Evolutionary conservation across 2,329 filamentous ascomycete species (phyloP).

Genomic region (Epichloe uncinata): DNA sequence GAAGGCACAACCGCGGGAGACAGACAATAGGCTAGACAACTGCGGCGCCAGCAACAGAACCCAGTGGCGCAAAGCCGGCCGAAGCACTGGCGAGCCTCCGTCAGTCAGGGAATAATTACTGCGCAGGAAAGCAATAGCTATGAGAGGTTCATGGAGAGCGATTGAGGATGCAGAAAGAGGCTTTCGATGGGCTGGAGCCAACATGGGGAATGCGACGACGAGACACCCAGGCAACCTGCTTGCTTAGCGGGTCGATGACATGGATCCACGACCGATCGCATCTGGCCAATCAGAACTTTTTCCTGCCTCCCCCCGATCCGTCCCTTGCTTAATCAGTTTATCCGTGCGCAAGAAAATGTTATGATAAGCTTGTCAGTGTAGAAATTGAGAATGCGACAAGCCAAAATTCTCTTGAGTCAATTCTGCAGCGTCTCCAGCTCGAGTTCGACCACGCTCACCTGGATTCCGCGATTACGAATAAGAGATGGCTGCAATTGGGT

Average conservation of each 20-base stretch:
- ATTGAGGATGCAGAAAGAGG: too few species aligned
- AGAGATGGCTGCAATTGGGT: conserved; percentile 75
- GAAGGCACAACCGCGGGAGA: conserved; percentile 6
- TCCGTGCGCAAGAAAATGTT: conserved; percentile 11
- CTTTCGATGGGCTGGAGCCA: neutral
- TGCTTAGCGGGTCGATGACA: neutral
- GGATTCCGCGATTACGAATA: neutral
- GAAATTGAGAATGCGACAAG: neutral
- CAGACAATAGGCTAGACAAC: conserved; percentile 2
- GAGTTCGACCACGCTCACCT: neutral
- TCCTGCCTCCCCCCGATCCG: conserved; percentile 10
- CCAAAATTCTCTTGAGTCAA: neutral
- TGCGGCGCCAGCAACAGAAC: neutral
- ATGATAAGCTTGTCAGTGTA: neutral
- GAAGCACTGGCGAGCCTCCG: neutral
- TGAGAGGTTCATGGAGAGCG: neutral
- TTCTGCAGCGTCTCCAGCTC: neutral
- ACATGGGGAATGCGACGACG: neutral
- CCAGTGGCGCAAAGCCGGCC: neutral
- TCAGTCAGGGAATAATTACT: neutral
- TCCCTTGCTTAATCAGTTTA: conserved; percentile 17
- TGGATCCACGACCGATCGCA: neutral
- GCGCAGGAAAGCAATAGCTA: neutral
- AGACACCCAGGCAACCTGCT: neutral
- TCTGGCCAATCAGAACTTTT: conserved; percentile 9